Conservation (phyloP, 805 yeast species). For the Groenewaldozyma tartarivorans region DNA sequence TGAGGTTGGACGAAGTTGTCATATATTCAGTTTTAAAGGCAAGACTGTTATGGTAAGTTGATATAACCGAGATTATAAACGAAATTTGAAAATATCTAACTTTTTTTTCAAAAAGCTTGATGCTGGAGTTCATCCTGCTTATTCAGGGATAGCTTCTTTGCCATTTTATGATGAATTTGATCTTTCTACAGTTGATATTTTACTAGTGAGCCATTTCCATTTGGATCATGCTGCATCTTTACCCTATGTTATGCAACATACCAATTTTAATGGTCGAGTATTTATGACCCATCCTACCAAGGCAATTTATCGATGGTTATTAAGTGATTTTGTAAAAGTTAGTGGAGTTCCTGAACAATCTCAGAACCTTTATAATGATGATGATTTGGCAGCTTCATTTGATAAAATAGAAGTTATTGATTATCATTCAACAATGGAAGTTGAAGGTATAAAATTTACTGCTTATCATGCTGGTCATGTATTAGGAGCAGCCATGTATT, state of each 20-base stretch:
- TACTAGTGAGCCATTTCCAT: slow-evolving; percentile 90
- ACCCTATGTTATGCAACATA: slow-evolving; percentile 97
- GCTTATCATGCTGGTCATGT: slow-evolving; percentile 99
- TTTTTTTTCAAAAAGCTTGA: slow-evolving; percentile 38
- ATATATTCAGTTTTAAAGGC: slow-evolving; percentile 82
- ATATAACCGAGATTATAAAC: background rate
- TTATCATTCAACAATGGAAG: slow-evolving; percentile 90
- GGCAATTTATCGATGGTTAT: slow-evolving; percentile 92
- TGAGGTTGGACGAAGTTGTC: slow-evolving; percentile 96
- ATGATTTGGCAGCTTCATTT: slow-evolving; percentile 77
- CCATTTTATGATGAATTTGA: slow-evolving; percentile 97
- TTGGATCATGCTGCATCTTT: slow-evolving; percentile 96
- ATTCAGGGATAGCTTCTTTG: slow-evolving; percentile 76
- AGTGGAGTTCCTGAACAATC: slow-evolving; percentile 37
- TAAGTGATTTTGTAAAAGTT: slow-evolving; percentile 89
- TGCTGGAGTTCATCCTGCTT: slow-evolving; percentile 97
- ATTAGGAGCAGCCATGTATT: slow-evolving; percentile 96
- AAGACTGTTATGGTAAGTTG: slow-evolving; percentile 67
- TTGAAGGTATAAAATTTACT: slow-evolving; percentile 89
- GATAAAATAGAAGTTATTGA: slow-evolving; percentile 90
- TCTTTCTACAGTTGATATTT: slow-evolving; percentile 71
- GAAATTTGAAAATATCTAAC: background rate
- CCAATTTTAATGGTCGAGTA: slow-evolving; percentile 88
- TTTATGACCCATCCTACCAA: slow-evolving; percentile 99
- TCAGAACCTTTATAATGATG: slow-evolving; percentile 67